phyloP scores from a whole-genome alignment of 768 basidiomycete genomes.

The Multifurca ochricompacta region DNA sequence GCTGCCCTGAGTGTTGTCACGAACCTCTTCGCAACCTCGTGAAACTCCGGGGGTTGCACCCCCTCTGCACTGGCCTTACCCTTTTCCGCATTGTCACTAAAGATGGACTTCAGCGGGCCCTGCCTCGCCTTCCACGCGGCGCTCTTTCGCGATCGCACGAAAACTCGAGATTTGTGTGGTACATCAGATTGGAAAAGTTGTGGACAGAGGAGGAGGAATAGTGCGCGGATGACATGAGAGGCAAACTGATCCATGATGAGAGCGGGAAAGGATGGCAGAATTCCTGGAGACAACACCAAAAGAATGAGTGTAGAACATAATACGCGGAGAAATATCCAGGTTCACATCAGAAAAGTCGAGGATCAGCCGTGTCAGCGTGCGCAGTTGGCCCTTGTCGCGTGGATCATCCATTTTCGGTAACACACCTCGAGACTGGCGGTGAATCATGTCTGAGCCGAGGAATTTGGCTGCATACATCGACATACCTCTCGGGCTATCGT shows the following conservation, averaged over 20 bases:
- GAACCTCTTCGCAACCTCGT: slow-evolving; percentile 34
- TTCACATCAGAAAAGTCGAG: slow-evolving; percentile 57
- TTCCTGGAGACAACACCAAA: slow-evolving; percentile 52
- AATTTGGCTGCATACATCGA: not conserved
- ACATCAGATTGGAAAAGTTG: slow-evolving; percentile 36
- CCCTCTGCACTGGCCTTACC: slow-evolving; percentile 21
- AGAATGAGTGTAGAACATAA: not conserved
- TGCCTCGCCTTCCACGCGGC: slow-evolving; percentile 75
- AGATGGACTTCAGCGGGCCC: slow-evolving; percentile 74
- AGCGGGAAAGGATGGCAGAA: slow-evolving; percentile 51
- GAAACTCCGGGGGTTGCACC: slow-evolving; percentile 38
- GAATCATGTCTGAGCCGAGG: not conserved
- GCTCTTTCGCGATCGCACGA: slow-evolving; percentile 79
- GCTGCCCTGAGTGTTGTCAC: slow-evolving; percentile 45
- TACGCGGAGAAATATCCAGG: slow-evolving; percentile 4
- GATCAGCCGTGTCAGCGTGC: slow-evolving; percentile 54
- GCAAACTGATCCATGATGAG: slow-evolving; percentile 83
- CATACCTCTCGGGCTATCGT: slow-evolving; percentile 65
- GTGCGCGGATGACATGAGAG: slow-evolving; percentile 80
- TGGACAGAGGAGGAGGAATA: slow-evolving; percentile 73
- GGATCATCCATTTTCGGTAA: slow-evolving; percentile 39
- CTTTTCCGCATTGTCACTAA: slow-evolving; percentile 37
- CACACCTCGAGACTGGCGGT: slow-evolving; percentile 45
- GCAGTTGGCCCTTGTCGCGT: slow-evolving; percentile 54
- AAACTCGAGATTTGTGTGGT: slow-evolving; percentile 29